Base-by-base conservation (phyloP, 169 alveolate species). In the Plasmodium malariae region DNA sequence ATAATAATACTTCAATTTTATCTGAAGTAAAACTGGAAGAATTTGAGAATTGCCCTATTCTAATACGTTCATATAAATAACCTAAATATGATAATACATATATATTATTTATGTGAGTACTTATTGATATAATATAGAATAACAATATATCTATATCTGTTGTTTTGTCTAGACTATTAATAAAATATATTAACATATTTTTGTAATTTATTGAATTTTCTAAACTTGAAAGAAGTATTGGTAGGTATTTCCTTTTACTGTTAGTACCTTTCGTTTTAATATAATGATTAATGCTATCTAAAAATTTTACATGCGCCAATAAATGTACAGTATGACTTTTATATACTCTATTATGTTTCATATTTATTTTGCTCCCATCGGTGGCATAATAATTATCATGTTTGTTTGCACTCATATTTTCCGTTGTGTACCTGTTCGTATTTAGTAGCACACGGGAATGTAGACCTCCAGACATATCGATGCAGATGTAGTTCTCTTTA, bases 41-140 rank as follows among this genome's bases (percentile, higher is more conserved):
- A 30, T 45, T 45, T 51, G 26, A 11, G 49, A 48, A 80, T 21
- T 65, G 17, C 1, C 26, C 48, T 28, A 19, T 19, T 4, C 24
- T 32, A 17, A 69, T 40, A 57, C 36, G 34, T 24, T 80, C 32
- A 54, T 54, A 65, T 65, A 80, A 55, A 57, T 80, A 80, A 14
- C 40, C 72, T 55, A 80, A 24, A 57, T 80, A 63, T 4, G 45
- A 32, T 48, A 80, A 69, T 65, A 65, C 69, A 30, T 80, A 80
- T 45, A 80, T 65, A 80, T 80, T 80, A 43, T 55, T 65, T 34
- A 36, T 55, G 30, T 63, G 37, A n/a, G 67, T 57, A 63, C 90
- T 30, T 32, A 51, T 43, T 19, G 43, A 30, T 32, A 65, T 40
- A 1, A 48, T 65, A 57, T 80, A 80, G 2, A 40, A 55, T 5